Conservation (phyloP, 139 green algal genomes). For the Tetraselmis chui region DNA sequence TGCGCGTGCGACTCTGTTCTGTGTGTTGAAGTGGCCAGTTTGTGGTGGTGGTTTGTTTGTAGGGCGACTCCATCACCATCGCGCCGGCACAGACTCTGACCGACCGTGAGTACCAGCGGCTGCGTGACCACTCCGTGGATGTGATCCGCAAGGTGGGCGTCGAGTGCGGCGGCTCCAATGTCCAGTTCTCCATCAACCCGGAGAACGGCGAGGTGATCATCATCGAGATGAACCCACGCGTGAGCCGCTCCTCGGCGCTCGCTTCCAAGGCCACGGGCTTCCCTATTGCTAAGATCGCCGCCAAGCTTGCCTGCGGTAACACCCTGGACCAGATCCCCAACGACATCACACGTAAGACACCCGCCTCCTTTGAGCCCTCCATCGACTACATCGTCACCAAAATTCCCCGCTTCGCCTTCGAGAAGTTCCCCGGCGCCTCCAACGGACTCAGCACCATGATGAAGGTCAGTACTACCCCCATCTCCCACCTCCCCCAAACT, state of each 20-base stretch:
- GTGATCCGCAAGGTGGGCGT: constrained; percentile 98
- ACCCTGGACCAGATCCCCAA: constrained; percentile 97
- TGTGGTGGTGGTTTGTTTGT: not conserved
- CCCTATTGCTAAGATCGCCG: constrained; percentile 99
- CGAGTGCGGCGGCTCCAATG: constrained; percentile 96
- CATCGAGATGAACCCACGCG: constrained; percentile 99
- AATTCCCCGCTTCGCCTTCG: constrained; percentile 92
- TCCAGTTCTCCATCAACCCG: constrained; percentile 92
- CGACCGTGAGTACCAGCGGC: constrained; percentile 95
- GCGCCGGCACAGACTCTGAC: constrained; percentile 79
- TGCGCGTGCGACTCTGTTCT: too few relatives aligned
- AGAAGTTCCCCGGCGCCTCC: constrained; percentile 95
- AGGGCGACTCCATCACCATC: constrained; percentile 62
- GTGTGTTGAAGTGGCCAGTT: too few relatives aligned
- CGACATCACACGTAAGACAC: constrained; percentile 98
- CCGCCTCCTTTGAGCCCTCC: constrained; percentile 96
- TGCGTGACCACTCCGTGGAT: constrained; percentile 76
- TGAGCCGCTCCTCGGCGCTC: constrained; percentile 92
- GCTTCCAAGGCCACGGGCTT: constrained; percentile 98
- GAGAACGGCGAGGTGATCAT: constrained; percentile 85
- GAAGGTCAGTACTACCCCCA: constrained; percentile 24
- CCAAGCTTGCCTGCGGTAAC: constrained; percentile 93
- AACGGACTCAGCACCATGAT: constrained; percentile 84
- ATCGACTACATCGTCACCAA: constrained; percentile 99
- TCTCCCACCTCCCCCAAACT: too few relatives aligned